Evolutionary conservation across 2,329 filamentous ascomycete species (phyloP), one percentile per base, ranked within the genome.

Genomic region (Tolypocladium inflatum): DNA sequence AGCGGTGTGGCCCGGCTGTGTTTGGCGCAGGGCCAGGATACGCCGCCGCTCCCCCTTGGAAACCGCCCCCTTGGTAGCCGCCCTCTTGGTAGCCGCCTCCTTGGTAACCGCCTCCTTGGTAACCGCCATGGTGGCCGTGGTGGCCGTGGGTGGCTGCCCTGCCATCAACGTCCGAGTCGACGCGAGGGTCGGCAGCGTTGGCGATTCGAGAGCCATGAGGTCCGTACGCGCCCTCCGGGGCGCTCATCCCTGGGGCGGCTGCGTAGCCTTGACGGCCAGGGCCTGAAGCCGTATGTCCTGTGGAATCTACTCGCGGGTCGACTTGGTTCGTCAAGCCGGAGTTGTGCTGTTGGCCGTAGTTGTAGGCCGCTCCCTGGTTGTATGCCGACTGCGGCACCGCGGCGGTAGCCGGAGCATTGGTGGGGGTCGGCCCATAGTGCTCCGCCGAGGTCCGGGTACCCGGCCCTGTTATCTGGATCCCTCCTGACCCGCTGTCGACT

Each of bases 241-340:
- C 48, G 4, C 55, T n/a, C 8, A n/a, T 30, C 9, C 58, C 51
- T 4, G 58, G 37, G 8, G 42, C n/a, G 17, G 39, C 48, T 6
- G 53, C 43, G 7, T 38, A 35, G 7, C 45, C 48, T 1, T 35
- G 26, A 37, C 33, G n/a, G 8, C 38, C 13, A 54, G 53, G 4
- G 23, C 35, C 19, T 39, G 51, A 21, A 10, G 17, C 23, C 2
- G 58, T 43, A 10, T 33, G 19, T 6, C 8, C 8, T 6, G 3
- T 8, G 10, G 74, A 76, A 61, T 81, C 77, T 43, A 79, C 72
- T 33, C 76, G 67, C 17, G 78, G 77, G 61, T 81, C 78, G 3
- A 68, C 45, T 56, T 76, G 77, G 69, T 81, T 81, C 4, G 68
- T 67, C 8, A 72, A 9, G 57, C 73, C 68, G 6, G 71, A 72